Conservation (phyloP, 768 basidiomycete genomes). For the Tricholoma matsutake region DNA sequence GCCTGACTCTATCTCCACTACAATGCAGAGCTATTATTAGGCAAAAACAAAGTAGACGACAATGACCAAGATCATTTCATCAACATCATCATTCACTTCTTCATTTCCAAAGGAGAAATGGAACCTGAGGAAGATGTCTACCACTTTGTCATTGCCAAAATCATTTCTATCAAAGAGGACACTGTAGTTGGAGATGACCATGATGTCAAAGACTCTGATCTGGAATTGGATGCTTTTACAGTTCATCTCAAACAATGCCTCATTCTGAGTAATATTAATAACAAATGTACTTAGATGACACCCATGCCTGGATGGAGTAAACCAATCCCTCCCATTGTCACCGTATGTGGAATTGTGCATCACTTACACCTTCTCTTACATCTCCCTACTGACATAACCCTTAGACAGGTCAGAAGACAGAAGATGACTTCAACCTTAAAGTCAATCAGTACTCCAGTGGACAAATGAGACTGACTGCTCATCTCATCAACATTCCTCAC, state of each 20-base stretch:
- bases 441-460: no score
- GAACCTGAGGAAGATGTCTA: background rate
- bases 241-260: background rate
- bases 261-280: background rate
- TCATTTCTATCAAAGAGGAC: background rate
- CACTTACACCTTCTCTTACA: background rate
- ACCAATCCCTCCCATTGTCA: background rate
- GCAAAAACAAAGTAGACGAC: background rate
- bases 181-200: background rate
- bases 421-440: background rate
- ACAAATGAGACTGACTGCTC: no score
- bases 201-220: background rate
- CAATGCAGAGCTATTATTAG: background rate
- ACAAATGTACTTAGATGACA: background rate
- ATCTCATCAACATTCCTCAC: background rate
- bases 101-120: background rate
- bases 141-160: background rate
- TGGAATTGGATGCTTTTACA: background rate
- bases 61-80: background rate
- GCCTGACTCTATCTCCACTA: no score
- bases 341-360: background rate
- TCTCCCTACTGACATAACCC: background rate
- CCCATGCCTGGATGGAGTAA: background rate
- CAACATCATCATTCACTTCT: background rate
- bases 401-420: background rate